Conservation (phyloP, 768 basidiomycete species). For the Hortiboletus campestris region DNA sequence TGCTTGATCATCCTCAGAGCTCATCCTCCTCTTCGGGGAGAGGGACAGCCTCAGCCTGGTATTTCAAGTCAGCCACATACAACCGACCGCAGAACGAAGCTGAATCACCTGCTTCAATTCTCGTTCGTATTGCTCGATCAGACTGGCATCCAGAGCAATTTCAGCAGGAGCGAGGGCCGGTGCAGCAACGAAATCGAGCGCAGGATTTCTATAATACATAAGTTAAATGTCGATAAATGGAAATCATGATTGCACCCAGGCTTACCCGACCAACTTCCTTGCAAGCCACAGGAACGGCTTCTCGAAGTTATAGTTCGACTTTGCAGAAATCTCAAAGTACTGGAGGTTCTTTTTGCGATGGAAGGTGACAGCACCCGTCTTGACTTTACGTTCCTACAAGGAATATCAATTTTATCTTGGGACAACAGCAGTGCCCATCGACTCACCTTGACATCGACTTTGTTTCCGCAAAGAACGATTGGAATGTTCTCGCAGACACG, state of each 20-base stretch:
- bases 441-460: conserved; percentile 97
- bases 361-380: conserved; percentile 98
- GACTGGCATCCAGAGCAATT: conserved; percentile 71
- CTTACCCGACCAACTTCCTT: conserved; percentile 94
- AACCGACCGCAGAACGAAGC: neutral
- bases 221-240: neutral
- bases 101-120: conserved; percentile 68
- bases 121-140: conserved; percentile 77
- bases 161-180: conserved; percentile 95
- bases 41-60: conserved; percentile 83
- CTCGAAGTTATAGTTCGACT: conserved; percentile 99
- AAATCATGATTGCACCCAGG: conserved; percentile 5
- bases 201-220: conserved; percentile 57
- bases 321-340: conserved; percentile 99
- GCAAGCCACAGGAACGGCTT: conserved; percentile 99
- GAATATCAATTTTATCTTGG: conserved; percentile 1
- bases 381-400: conserved; percentile 97
- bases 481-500: conserved; percentile 99
- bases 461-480: conserved; percentile 99
- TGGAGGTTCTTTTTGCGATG: conserved; percentile 99
- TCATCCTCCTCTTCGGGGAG: conserved; percentile 98
- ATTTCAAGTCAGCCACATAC: conserved; percentile 11
- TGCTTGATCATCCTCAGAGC: conserved; percentile 43
- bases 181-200: conserved; percentile 94
- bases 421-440: neutral